phyloP scores from a whole-genome alignment of 1,284 basidiomycete genomes.

The Coniferiporia weirii region DNA sequence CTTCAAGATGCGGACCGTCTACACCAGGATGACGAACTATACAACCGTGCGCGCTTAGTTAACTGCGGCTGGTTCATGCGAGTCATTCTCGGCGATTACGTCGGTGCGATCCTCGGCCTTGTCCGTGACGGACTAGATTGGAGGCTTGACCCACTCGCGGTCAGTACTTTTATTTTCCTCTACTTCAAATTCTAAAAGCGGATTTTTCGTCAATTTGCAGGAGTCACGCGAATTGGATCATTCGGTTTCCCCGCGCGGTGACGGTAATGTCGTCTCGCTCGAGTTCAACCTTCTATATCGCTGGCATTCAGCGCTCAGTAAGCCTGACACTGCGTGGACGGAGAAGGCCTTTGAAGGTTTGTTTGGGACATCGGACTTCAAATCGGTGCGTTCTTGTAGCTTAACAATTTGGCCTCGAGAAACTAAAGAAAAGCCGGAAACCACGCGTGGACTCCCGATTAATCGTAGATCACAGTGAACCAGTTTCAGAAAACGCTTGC shows the following conservation, averaged over 20 bases:
- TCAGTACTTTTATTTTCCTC: conserved; percentile 18
- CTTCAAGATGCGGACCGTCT: conserved; percentile 32
- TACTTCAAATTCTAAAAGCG: background rate
- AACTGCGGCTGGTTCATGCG: conserved; percentile 70
- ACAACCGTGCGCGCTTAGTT: conserved; percentile 71
- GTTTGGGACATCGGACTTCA: conserved; percentile 39
- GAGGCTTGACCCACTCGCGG: conserved; percentile 48
- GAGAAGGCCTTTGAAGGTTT: conserved; percentile 41
- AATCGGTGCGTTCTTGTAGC: conserved; percentile 29
- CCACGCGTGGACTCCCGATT: background rate
- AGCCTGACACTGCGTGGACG: conserved; percentile 58
- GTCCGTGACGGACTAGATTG: conserved; percentile 65
- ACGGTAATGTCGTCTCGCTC: conserved; percentile 28
- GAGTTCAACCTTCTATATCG: conserved; percentile 82
- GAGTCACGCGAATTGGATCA: conserved; percentile 18
- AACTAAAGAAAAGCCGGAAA: too few species aligned
- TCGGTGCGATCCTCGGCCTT: conserved; percentile 68
- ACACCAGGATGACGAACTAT: conserved; percentile 75
- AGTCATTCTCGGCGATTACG: conserved; percentile 68
- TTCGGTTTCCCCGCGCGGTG: conserved; percentile 22
- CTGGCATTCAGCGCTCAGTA: conserved; percentile 68
- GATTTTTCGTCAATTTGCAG: background rate
- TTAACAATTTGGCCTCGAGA: background rate
- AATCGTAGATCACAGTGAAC: conserved; percentile 34
- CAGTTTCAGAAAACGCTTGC: conserved; percentile 36